Evolutionary conservation across 1,284 basidiomycete genomes (phyloP), one percentile per base, ranked within the genome.

Genomic region (Coniferiporia weirii): DNA sequence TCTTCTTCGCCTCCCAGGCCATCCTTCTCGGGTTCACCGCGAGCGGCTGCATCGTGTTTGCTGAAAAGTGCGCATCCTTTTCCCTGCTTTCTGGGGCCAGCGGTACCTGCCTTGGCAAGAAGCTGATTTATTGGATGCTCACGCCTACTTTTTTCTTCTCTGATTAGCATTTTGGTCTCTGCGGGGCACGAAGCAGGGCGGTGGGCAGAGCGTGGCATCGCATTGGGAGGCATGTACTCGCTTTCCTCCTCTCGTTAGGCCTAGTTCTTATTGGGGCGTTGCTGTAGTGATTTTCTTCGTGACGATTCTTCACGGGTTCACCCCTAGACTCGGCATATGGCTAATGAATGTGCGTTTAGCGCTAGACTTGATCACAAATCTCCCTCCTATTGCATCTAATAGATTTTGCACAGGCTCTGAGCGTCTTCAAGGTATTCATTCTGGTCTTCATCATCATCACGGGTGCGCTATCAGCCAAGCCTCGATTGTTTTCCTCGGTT

Each of bases 201-300:
- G 9, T 85, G 84, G 84, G 70, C 69, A 0, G 75, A 77, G 8
- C 78, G 82, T 54, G 82, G 81, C 0, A 84, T 85, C 52, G 84
- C 79, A 1, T 65, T 83, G 3, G 83, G 71, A 70, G 80, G 79
- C 80, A 51, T 1, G 71, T 65, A 27, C 38, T 63, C 17, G n/a
- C 34, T 10, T 27, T 20, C 43, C 40, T 50, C 22, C 48, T 54
- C 12, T 8, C 12, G 34, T 6, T 9, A 52, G 15, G 1, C n/a
- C 22, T n/a, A 10, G 44, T 58, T 52, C 10, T 20, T 27, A n/a
- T 15, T 10, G 13, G 19, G 27, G 13, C 51, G 19, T 62, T 34
- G 20, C 47, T 47, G 10, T 43, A 79, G 79, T 76, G 1, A 78
- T 80, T 3, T 49, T 69, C 53, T 79, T 78, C 45, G 73, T 72